Conservation (phyloP, 495 filamentous ascomycete genomes). For the Penicillium cataractarum region DNA sequence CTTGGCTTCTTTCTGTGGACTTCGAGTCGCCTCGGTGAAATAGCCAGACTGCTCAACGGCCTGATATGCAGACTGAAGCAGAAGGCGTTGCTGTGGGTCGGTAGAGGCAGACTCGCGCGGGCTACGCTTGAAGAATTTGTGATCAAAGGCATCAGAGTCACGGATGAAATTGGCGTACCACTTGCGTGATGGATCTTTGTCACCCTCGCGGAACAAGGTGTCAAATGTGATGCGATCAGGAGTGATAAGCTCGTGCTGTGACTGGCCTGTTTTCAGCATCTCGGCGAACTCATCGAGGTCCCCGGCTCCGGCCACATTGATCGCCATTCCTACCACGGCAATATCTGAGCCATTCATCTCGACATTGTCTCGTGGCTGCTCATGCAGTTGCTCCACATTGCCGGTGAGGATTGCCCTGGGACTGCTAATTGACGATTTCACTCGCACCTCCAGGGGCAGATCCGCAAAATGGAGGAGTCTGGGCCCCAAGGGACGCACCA, state of each 20-base stretch:
- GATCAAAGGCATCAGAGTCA: slow-evolving; percentile 53
- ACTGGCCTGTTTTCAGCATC: slow-evolving; percentile 39
- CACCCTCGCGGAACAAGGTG: slow-evolving; percentile 38
- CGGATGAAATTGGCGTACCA: slow-evolving; percentile 54
- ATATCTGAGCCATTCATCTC: slow-evolving; percentile 31
- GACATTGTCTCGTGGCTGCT: background rate
- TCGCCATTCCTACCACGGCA: slow-evolving; percentile 57
- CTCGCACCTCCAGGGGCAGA: slow-evolving; percentile 20
- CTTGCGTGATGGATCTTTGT: slow-evolving; percentile 18
- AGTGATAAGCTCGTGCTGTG: slow-evolving; percentile 38
- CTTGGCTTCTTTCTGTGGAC: background rate
- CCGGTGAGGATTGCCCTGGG: background rate
- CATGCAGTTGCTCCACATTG: background rate
- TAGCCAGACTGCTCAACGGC: slow-evolving; percentile 52
- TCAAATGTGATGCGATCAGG: slow-evolving; percentile 40
- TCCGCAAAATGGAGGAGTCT: slow-evolving; percentile 33
- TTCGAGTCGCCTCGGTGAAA: slow-evolving; percentile 17
- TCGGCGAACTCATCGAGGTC: slow-evolving; percentile 51
- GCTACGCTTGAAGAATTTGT: slow-evolving; percentile 55
- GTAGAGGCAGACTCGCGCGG: slow-evolving; percentile 50
- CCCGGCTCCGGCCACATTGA: slow-evolving; percentile 52
- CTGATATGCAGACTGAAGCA: slow-evolving; percentile 55
- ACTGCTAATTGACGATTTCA: background rate
- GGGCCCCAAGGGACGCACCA: slow-evolving; percentile 28
- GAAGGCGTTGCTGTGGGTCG: slow-evolving; percentile 56